A percentile compares a stretch with the other conserved stretches of the same genome.
These are phyloP conservation scores for Trichopus zeylanicus DNA, from an alignment of 116 monocot species.

Conservation along the genomic window DNA sequence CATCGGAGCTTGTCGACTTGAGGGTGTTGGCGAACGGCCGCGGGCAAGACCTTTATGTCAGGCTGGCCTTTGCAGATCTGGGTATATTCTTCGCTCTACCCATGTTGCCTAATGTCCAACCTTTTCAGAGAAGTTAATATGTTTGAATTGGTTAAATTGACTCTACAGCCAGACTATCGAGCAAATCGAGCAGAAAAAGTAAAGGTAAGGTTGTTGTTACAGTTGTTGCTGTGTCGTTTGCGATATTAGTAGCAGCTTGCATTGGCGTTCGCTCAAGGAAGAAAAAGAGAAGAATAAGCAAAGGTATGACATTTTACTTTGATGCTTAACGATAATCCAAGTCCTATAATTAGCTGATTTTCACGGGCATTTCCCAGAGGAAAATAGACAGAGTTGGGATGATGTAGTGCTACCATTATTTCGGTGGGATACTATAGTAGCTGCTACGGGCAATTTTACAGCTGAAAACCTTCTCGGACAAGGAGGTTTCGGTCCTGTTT, in stretches of 20 bases:
- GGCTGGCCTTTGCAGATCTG: slow-evolving; percentile 2
- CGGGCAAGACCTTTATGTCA: neutral
- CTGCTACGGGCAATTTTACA: slow-evolving; percentile 3
- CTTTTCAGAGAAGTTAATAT: neutral
- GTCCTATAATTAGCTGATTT: neutral
- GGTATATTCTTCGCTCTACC: too few species aligned
- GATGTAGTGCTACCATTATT: slow-evolving; percentile 2
- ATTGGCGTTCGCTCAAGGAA: neutral
- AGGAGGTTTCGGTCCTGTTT: slow-evolving; percentile 12
- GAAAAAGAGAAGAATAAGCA: neutral
- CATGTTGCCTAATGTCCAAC: too few species aligned
- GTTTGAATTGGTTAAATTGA: neutral
- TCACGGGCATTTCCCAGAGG: neutral
- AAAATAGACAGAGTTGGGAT: neutral
- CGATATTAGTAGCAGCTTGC: neutral
- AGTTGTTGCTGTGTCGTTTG: neutral
- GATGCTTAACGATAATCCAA: neutral
- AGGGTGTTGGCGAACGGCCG: neutral
- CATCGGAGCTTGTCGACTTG: neutral
- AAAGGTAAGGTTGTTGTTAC: neutral
- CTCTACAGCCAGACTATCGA: neutral
- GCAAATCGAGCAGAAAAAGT: neutral
- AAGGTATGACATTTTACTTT: neutral
- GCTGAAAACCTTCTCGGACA: slow-evolving; percentile 6
- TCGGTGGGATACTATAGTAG: neutral